Evolutionary conservation across 2,329 filamentous ascomycete species (phyloP), one percentile per base, ranked within the genome.

Genomic region (Polychaeton citri): DNA sequence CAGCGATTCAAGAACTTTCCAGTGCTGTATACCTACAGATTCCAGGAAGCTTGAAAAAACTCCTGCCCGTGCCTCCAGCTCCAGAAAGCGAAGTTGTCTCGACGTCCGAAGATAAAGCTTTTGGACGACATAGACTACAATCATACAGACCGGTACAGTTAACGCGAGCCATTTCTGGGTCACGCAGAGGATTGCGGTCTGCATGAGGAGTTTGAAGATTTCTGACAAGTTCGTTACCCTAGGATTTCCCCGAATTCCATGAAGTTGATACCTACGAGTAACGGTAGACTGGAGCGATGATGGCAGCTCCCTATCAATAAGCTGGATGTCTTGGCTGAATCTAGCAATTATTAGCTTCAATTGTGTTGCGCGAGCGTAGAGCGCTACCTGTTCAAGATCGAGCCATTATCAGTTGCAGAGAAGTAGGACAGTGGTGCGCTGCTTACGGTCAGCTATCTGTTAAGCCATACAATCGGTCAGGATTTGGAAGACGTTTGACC

Each of bases 291-390:
- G 36, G 16, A 38, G 17, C 2, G 12, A 18, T n/a, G 19, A 8
- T 4, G 36, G 30, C 10, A 33, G 18, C 16, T 33, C 17, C 28
- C 28, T 21, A 24, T 38, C 36, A n/a, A 38, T 19, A 16, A 33
- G 19, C 13, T 33, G 36, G 6, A 38, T 26, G 19, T 38, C 36
- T 16, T 33, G 36, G 15, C 17, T 24, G 36, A 38, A 38, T n/a
- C 16, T 21, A 24, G n/a, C n/a, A n/a, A n/a, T n/a, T n/a, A n/a
- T n/a, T n/a, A n/a, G n/a, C n/a, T n/a, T n/a, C n/a, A n/a, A n/a
- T n/a, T n/a, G n/a, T n/a, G n/a, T n/a, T n/a, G n/a, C n/a, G n/a
- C n/a, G n/a, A n/a, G n/a, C n/a, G n/a, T n/a, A n/a, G n/a, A n/a
- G 5, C 3, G 3, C 15, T 28, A 28, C 24, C 24, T 28, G 7